Percentiles rank a stretch among this genome's conserved stretches.
These are phyloP conservation scores for Lineolata rhizophorae DNA, from an alignment of 495 filamentous ascomycete genomes.

Conservation along the genomic window DNA sequence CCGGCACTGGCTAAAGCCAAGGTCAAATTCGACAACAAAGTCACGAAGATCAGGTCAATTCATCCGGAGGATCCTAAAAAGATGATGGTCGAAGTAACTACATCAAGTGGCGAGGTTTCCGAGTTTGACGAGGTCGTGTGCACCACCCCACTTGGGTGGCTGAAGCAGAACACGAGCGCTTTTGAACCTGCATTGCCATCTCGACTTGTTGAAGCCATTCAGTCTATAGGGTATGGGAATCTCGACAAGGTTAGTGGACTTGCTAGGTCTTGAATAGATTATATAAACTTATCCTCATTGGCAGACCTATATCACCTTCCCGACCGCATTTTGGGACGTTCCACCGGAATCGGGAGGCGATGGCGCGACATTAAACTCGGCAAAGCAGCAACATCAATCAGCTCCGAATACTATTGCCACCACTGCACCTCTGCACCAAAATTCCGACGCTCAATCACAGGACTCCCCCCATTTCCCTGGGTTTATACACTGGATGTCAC, in stretches of 20 bases:
- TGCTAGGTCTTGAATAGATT: neutral
- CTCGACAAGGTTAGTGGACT: slow-evolving; percentile 54
- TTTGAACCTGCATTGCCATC: slow-evolving; percentile 51
- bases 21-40: slow-evolving; percentile 37
- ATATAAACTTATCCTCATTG: slow-evolving; percentile 3
- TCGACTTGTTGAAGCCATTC: slow-evolving; percentile 47
- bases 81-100: slow-evolving; percentile 35
- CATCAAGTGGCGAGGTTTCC: slow-evolving; percentile 23
- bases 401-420: slow-evolving; percentile 15
- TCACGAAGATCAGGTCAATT: slow-evolving; percentile 25
- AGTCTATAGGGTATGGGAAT: slow-evolving; percentile 60
- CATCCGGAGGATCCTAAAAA: slow-evolving; percentile 2
- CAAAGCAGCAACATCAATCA: neutral
- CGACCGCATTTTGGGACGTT: slow-evolving; percentile 39
- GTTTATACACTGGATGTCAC: slow-evolving; percentile 51
- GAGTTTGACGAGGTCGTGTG: slow-evolving; percentile 73
- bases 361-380: neutral
- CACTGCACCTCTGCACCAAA: slow-evolving; percentile 13
- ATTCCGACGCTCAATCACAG: too few species aligned
- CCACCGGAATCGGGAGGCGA: slow-evolving; percentile 2
- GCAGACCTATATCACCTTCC: slow-evolving; percentile 70
- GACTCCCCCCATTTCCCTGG: slow-evolving; percentile 21
- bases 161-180: slow-evolving; percentile 49
- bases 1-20: slow-evolving; percentile 37
- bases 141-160: slow-evolving; percentile 71